These are phyloP conservation scores for Arthroderma sp. DNA, from an alignment of 2,329 filamentous ascomycete genomes.

Conservation along the genomic window DNA sequence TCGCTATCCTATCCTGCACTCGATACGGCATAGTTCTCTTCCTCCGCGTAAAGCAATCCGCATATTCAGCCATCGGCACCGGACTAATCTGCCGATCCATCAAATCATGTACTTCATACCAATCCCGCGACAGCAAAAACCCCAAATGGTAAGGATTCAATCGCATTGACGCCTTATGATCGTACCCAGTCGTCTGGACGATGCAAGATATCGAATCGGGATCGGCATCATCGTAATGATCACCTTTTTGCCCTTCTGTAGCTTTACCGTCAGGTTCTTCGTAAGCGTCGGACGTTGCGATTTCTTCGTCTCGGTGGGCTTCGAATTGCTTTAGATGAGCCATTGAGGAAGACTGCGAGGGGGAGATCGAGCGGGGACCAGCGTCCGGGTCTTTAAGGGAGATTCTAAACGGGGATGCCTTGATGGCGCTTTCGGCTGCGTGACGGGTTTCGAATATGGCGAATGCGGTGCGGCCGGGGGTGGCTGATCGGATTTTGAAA, in stretches of 20 bases:
- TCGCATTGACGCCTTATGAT: constrained; percentile 17
- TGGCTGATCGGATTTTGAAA: constrained; percentile 4
- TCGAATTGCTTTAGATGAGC: neutral
- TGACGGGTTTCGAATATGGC: constrained; percentile 26
- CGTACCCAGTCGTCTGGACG: constrained; percentile 17
- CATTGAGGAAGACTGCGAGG: neutral
- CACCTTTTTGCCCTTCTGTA: neutral
- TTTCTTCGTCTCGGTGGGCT: neutral
- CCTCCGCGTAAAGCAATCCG: constrained; percentile 19
- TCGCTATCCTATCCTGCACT: constrained; percentile 12
- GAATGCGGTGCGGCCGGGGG: constrained; percentile 14
- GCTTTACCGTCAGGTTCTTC: neutral
- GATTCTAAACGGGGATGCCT: constrained; percentile 20
- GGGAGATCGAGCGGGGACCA: neutral
- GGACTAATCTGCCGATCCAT: constrained; percentile 6
- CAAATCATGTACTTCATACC: constrained; percentile 19
- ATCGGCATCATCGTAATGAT: neutral
- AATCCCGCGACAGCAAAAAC: constrained; percentile 15
- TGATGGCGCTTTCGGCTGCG: constrained; percentile 21
- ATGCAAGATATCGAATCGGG: constrained; percentile 13
- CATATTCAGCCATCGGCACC: constrained; percentile 18
- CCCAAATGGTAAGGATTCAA: constrained; percentile 22
- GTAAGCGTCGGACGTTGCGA: neutral
- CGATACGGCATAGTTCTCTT: constrained; percentile 14
- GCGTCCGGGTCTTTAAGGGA: constrained; percentile 6